Evolutionary conservation across 2,329 filamentous ascomycete genomes (phyloP).

Genomic region (Exophiala phaeomuriformis): DNA sequence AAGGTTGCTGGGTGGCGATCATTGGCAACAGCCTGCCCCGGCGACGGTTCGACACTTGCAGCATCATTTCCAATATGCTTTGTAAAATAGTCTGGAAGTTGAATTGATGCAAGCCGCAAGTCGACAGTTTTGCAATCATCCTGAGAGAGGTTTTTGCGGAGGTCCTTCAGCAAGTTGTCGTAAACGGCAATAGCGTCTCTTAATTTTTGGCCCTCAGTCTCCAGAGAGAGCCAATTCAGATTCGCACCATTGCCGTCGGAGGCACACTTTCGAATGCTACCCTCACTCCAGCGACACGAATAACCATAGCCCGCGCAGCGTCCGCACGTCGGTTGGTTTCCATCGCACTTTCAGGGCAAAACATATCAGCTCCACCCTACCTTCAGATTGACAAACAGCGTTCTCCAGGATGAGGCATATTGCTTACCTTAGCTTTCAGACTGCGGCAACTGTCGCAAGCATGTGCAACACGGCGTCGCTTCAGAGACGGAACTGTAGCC

Average conservation of each 20-base stretch:
- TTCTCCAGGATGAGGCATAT: background rate
- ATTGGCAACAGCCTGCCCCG: background rate
- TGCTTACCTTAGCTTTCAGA: conserved; percentile 27
- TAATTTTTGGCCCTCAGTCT: conserved; percentile 3
- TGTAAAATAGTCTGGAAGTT: conserved; percentile 20
- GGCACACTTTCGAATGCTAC: background rate
- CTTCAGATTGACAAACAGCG: background rate
- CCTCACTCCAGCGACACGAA: conserved; percentile 26
- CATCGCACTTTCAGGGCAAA: conserved; percentile 27
- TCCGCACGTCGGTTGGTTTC: conserved; percentile 27
- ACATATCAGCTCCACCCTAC: background rate
- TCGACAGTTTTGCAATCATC: conserved; percentile 10
- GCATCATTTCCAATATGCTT: conserved; percentile 18
- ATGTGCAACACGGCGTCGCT: conserved; percentile 24
- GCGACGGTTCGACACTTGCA: background rate
- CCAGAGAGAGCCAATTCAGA: background rate
- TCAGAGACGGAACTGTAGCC: conserved; percentile 3
- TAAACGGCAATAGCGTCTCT: conserved; percentile 4
- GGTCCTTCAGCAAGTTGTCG: conserved; percentile 3
- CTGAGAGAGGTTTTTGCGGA: conserved; percentile 2
- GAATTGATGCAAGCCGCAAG: conserved; percentile 12
- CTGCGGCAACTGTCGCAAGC: conserved; percentile 27
- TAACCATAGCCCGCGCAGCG: conserved; percentile 30
- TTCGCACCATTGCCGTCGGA: conserved; percentile 9
- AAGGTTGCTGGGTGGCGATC: background rate